A percentile compares a stretch with the other conserved stretches of the same genome.
These are phyloP conservation scores for Candida germanica DNA, from an alignment of 805 yeast genomes.

Conservation along the genomic window DNA sequence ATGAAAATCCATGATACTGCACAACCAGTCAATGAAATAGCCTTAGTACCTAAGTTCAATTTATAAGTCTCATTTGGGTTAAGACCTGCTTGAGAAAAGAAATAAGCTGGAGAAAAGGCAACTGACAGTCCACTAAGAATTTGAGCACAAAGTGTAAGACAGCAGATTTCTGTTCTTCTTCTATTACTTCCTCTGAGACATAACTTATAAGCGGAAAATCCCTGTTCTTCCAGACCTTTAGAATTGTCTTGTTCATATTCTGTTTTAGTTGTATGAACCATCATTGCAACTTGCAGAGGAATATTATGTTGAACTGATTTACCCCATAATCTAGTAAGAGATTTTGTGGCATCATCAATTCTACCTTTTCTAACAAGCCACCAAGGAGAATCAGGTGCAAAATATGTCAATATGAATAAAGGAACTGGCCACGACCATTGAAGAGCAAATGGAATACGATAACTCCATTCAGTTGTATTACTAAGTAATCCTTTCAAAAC, in stretches of 20 bases:
- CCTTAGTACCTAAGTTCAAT: constrained; percentile 29
- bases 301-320: constrained; percentile 16
- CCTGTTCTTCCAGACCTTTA: constrained; percentile 26
- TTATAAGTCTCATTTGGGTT: constrained; percentile 25
- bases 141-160: constrained; percentile 30
- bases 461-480: constrained; percentile 25
- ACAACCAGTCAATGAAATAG: constrained; percentile 25
- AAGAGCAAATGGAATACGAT: constrained; percentile 37
- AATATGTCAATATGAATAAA: constrained; percentile 28
- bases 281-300: constrained; percentile 14
- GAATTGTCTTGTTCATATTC: constrained; percentile 26
- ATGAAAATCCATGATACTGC: constrained; percentile 27
- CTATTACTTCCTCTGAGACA: constrained; percentile 43
- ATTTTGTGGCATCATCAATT: constrained; percentile 27
- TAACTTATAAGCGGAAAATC: constrained; percentile 30
- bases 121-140: constrained; percentile 32
- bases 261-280: constrained; percentile 29
- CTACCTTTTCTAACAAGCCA: constrained; percentile 37
- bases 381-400: constrained; percentile 49
- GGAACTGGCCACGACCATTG: constrained; percentile 40
- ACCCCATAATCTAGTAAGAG: constrained; percentile 23
- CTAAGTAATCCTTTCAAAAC: constrained; percentile 33
- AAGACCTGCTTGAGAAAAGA: constrained; percentile 35
- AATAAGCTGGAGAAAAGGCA: constrained; percentile 35
- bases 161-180: constrained; percentile 43